Evolutionary conservation across 306 rosid species (phyloP), one percentile per base, ranked within the genome.

Genomic region (Vachellia pachyceras): DNA sequence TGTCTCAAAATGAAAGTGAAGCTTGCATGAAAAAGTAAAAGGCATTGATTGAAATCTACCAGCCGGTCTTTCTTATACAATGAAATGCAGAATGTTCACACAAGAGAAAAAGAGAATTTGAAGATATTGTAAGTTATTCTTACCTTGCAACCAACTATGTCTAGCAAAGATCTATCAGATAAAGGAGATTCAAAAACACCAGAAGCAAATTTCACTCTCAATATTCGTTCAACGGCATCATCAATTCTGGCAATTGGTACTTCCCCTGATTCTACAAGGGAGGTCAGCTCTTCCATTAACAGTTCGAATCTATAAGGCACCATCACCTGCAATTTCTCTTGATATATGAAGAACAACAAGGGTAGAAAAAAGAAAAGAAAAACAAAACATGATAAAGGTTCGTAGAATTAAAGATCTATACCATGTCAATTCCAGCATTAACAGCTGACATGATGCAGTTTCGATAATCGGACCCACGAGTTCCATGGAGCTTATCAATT

Each of bases 371-470:
- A 36, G 84, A 29, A 55, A 58, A 20, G 36, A 3, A 39, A 57
- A 44, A 33, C 7, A 37, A 82, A 37, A 40, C 7, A 10, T 33
- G 72, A 55, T 66, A 11, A 74, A 82, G 44, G 37, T 66, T 75
- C 36, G 65, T 54, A 10, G 13, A 78, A 79, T 72, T 70, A 29
- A 44, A 78, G 76, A 73, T 78, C 52, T 75, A 49, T 86, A 95
- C 97, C 97, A 92, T 90, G 86, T 95, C 97, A 75, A 95, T 86
- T 85, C 97, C 95, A 18, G 97, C 91, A 87, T 90, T 93, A 79
- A 95, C 14, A 8, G 90, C 86, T 44, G 92, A 66, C 22, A 87
- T 87, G 80, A 95, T 80, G 89, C 95, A 89, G 71, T 74, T 67
- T n/a, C 86, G 91, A 79, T 92, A 91, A 80, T 90, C 71, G 77